Conservation (phyloP, 192 early-diverging fungal species). For the Pilaira anomala region DNA sequence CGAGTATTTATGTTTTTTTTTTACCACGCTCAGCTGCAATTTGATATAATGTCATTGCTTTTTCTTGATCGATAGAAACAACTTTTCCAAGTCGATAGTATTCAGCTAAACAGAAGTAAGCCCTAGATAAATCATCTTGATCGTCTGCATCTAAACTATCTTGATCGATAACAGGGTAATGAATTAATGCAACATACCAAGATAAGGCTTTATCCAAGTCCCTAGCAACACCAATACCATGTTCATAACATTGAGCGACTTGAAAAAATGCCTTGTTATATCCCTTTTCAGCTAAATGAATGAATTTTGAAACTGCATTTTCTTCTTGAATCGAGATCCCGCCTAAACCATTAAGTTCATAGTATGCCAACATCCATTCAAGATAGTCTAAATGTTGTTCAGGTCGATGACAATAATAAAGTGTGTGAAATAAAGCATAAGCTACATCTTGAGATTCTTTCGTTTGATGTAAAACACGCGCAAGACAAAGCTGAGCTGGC, state of each 20-base stretch:
- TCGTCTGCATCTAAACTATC: constrained; percentile 30
- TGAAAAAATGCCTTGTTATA: constrained; percentile 27
- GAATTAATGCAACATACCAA: constrained; percentile 24
- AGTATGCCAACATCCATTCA: constrained; percentile 28
- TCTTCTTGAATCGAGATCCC: constrained; percentile 17
- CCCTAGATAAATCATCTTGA: constrained; percentile 22
- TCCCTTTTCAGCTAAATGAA: constrained; percentile 22
- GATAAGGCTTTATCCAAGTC: constrained; percentile 24
- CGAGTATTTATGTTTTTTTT: background rate
- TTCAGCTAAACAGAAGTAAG: constrained; percentile 25
- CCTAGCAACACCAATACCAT: constrained; percentile 25
- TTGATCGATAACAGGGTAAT: constrained; percentile 9
- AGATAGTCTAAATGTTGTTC: background rate
- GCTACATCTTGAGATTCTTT: constrained; percentile 22
- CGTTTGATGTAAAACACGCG: constrained; percentile 24
- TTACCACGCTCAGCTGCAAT: constrained; percentile 32
- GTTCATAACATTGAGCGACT: constrained; percentile 36
- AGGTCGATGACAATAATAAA: constrained; percentile 11
- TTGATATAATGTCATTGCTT: constrained; percentile 23
- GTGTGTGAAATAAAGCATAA: constrained; percentile 10
- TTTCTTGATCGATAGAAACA: constrained; percentile 14
- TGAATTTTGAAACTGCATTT: constrained; percentile 16
- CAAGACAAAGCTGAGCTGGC: constrained; percentile 31
- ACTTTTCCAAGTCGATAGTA: constrained; percentile 26
- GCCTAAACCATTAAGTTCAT: constrained; percentile 35